Evolutionary conservation across 2,329 filamentous ascomycete genomes (phyloP).

Genomic region (Pezicula radicicola): DNA sequence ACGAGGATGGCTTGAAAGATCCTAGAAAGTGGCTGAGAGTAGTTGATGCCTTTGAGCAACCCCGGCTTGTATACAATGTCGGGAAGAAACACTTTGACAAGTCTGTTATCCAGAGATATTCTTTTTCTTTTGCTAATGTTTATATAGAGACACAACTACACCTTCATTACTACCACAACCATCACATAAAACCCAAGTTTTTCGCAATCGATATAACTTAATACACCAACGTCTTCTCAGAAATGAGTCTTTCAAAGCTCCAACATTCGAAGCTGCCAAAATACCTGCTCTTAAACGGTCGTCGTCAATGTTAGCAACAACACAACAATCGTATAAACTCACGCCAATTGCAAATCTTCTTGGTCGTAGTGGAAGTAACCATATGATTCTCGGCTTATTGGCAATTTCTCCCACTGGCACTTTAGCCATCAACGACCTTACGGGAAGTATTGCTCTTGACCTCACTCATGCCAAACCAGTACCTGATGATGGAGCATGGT

Average conservation of each 20-base stretch:
- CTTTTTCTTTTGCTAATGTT: conserved; percentile 17
- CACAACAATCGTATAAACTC: conserved; percentile 74
- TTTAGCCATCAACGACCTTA: conserved; percentile 80
- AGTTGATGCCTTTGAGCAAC: conserved; percentile 81
- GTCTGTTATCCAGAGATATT: conserved; percentile 44
- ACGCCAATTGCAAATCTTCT: conserved; percentile 77
- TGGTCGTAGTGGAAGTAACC: conserved; percentile 78
- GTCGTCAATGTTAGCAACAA: conserved; percentile 47
- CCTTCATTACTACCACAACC: conserved; percentile 73
- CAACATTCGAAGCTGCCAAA: conserved; percentile 63
- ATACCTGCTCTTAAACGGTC: conserved; percentile 54
- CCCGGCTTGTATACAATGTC: conserved; percentile 72
- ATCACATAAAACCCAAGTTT: conserved; percentile 78
- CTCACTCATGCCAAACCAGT: conserved; percentile 77
- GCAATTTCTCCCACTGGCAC: conserved; percentile 77
- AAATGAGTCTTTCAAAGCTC: conserved; percentile 89
- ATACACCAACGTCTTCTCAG: conserved; percentile 89
- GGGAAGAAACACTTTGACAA: conserved; percentile 88
- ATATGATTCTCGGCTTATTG: conserved; percentile 84
- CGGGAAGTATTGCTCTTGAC: conserved; percentile 83
- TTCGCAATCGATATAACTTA: conserved; percentile 87
- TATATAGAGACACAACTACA: conserved; percentile 53
- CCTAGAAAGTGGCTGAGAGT: conserved; percentile 81
- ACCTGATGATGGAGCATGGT: conserved; percentile 85
- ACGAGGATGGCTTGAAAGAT: conserved; percentile 57